Conservation (phyloP, 352 stramenopile species). For the Phytophthora pini region DNA sequence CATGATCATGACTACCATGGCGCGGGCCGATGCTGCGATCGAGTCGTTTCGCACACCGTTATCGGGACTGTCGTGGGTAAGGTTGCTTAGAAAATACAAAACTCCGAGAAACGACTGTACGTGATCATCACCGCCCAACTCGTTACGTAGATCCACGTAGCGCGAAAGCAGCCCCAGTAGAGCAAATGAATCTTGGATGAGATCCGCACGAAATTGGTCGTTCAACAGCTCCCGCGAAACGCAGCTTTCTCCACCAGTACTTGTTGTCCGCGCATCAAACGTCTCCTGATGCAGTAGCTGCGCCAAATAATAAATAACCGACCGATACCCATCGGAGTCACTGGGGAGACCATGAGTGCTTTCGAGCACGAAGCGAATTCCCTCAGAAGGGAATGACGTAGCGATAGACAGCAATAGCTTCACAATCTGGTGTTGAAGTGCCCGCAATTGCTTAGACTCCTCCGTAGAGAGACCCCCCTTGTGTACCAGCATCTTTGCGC, state of each 20-base stretch:
- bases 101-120: constrained; percentile 66
- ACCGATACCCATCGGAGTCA: constrained; percentile 61
- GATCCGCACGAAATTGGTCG: constrained; percentile 35
- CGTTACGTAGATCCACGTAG: constrained; percentile 68
- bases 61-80: constrained; percentile 29
- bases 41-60: constrained; percentile 45
- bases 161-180: constrained; percentile 63
- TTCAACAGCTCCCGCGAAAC: constrained; percentile 29
- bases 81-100: constrained; percentile 53
- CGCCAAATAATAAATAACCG: constrained; percentile 66
- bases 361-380: constrained; percentile 74
- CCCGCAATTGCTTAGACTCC: constrained; percentile 33
- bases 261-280: constrained; percentile 51
- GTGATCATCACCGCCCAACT: constrained; percentile 59
- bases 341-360: constrained; percentile 58
- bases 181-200: constrained; percentile 67
- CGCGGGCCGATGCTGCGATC: constrained; percentile 55
- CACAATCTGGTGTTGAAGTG: constrained; percentile 65
- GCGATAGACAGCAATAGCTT: constrained; percentile 64
- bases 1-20: constrained; percentile 34
- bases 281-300: constrained; percentile 72
- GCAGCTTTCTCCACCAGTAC: constrained; percentile 25
- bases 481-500: constrained; percentile 60
- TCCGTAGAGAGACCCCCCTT: constrained; percentile 12
- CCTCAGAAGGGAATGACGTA: constrained; percentile 61